Percentiles rank a stretch among this genome's conserved stretches.
These are phyloP conservation scores for Pichia ethanolica DNA, from an alignment of 805 yeast genomes.

Conservation along the genomic window DNA sequence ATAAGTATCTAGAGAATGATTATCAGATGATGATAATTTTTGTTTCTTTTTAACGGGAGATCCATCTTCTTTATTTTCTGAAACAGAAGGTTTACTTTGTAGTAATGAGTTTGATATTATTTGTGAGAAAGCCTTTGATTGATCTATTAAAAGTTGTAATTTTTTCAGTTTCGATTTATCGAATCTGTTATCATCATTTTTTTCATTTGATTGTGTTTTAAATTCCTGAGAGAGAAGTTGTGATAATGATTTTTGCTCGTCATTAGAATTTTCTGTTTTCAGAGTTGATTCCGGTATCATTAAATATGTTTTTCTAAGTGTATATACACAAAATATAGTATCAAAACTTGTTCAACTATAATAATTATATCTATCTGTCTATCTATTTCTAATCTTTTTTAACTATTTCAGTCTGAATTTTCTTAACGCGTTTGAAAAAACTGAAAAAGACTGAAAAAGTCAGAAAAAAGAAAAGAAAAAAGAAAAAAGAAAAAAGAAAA, in stretches of 20 bases:
- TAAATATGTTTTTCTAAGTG: neutral
- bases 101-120: conserved; percentile 76
- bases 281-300: too few species aligned
- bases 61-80: conserved; percentile 19
- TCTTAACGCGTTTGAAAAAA: neutral
- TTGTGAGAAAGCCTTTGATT: conserved; percentile 80
- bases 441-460: neutral
- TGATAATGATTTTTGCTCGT: conserved; percentile 6
- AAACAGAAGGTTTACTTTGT: conserved; percentile 23
- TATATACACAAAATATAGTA: too few species aligned
- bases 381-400: too few species aligned
- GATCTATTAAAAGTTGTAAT: conserved; percentile 69
- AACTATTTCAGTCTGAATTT: too few species aligned
- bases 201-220: conserved; percentile 10
- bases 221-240: conserved; percentile 4
- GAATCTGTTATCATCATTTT: conserved; percentile 29
- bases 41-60: neutral
- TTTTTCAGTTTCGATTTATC: conserved; percentile 45
- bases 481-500: neutral
- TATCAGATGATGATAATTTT: neutral
- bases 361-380: too few species aligned
- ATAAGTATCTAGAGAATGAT: conserved; percentile 4
- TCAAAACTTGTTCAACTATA: too few species aligned
- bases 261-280: neutral
- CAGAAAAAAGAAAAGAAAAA: neutral